These are phyloP conservation scores for Auricularia heimuer DNA, from an alignment of 768 basidiomycete genomes.

Conservation along the genomic window DNA sequence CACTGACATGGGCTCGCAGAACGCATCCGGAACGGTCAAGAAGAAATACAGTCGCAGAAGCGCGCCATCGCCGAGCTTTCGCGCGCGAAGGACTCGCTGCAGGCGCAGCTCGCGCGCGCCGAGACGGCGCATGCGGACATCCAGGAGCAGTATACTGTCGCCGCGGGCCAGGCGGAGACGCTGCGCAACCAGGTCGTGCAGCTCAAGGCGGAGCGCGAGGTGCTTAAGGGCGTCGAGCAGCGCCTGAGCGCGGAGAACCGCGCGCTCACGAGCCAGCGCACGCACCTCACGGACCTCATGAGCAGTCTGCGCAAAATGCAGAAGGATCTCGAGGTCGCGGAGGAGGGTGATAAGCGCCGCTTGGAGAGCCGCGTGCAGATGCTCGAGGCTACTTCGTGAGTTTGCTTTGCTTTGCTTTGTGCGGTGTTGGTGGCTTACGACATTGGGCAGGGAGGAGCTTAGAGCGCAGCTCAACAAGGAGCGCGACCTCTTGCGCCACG, in stretches of 20 bases:
- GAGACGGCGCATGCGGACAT: slow-evolving; percentile 68
- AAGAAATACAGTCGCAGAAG: slow-evolving; percentile 6
- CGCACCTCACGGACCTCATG: slow-evolving; percentile 81
- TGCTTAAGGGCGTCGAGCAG: slow-evolving; percentile 80
- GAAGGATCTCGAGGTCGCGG: neutral
- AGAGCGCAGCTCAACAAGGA: slow-evolving; percentile 61
- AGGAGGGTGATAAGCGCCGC: slow-evolving; percentile 59
- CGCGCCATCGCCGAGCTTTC: slow-evolving; percentile 5
- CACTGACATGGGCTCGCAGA: slow-evolving; percentile 13
- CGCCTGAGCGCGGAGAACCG: slow-evolving; percentile 84
- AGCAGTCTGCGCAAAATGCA: slow-evolving; percentile 34
- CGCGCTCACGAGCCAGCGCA: slow-evolving; percentile 66
- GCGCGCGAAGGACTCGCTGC: slow-evolving; percentile 5
- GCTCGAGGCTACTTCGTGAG: slow-evolving; percentile 34
- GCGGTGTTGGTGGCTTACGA: slow-evolving; percentile 25
- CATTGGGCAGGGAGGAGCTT: slow-evolving; percentile 37
- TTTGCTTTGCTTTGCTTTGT: neutral
- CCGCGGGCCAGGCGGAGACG: slow-evolving; percentile 58
- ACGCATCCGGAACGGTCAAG: slow-evolving; percentile 15
- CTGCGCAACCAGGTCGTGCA: slow-evolving; percentile 80
- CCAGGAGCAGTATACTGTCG: slow-evolving; percentile 51
- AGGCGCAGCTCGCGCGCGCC: slow-evolving; percentile 45
- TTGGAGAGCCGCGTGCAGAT: slow-evolving; percentile 72
- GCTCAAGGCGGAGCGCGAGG: slow-evolving; percentile 85
- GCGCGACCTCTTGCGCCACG: slow-evolving; percentile 60